Evolutionary conservation across 306 rosid genomes (phyloP).

Genomic region (Neltuma alba): DNA sequence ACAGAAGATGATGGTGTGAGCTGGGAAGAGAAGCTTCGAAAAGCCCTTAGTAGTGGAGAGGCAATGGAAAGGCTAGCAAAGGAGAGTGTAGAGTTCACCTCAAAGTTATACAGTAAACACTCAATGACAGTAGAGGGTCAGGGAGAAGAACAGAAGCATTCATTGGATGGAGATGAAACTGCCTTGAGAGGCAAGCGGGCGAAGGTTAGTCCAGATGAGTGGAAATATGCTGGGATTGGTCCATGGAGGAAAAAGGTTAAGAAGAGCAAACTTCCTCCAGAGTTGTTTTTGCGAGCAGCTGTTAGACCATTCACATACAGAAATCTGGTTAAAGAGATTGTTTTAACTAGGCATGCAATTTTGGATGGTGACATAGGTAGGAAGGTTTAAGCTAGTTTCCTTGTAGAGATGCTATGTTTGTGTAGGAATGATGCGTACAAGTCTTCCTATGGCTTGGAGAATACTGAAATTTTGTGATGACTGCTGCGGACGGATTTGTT

Average conservation of each 20-base stretch:
- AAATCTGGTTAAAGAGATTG: slow-evolving; percentile 94
- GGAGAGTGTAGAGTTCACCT: slow-evolving; percentile 37
- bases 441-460: slow-evolving; percentile 29
- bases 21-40: slow-evolving; percentile 66
- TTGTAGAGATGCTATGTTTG: slow-evolving; percentile 24
- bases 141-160: slow-evolving; percentile 23
- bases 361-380: slow-evolving; percentile 81
- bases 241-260: slow-evolving; percentile 79
- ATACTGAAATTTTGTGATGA: slow-evolving; percentile 25
- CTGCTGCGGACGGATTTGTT: neutral
- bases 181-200: slow-evolving; percentile 72
- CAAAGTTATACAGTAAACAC: slow-evolving; percentile 40
- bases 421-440: neutral
- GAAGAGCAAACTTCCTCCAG: slow-evolving; percentile 82
- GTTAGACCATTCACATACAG: slow-evolving; percentile 72
- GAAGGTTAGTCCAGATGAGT: slow-evolving; percentile 72
- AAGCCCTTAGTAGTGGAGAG: slow-evolving; percentile 59
- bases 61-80: slow-evolving; percentile 70
- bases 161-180: slow-evolving; percentile 64
- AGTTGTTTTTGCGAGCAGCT: slow-evolving; percentile 73
- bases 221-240: slow-evolving; percentile 75
- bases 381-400: slow-evolving; percentile 22
- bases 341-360: slow-evolving; percentile 85
- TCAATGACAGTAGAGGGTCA: slow-evolving; percentile 31
- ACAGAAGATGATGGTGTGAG: slow-evolving; percentile 40